Evolutionary conservation across 306 rosid species (phyloP), one percentile per base, ranked within the genome.

Genomic region (Medicago arabica): DNA sequence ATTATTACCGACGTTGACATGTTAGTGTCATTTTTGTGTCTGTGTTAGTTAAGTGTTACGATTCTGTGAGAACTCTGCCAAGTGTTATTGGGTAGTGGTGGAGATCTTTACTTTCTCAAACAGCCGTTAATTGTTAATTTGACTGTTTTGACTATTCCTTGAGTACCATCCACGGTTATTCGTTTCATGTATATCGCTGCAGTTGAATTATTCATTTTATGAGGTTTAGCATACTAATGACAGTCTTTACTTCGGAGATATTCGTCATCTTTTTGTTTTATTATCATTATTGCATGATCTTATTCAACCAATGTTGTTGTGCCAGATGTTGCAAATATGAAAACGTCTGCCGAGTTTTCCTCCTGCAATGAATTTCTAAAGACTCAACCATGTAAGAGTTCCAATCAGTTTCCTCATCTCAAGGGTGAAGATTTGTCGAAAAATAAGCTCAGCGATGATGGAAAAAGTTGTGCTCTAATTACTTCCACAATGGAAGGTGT

Each of bases 271-370:
- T 65, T 53, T 59, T 38, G 40, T n/a, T 31, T 28, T 81, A 65
- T 58, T 34, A 69, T 70, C 43, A 54, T 50, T 31, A 28, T 75
- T 83, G 57, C 59, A 40, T 21, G 47, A 59, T 79, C 51, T 86
- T 41, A 73, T 28, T 40, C 38, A 55, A 78, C 67, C 31, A 75
- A 38, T 77, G 72, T 71, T 59, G 60, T 74, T 75, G 38, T 85
- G 58, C 72, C 89, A 92, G 95, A 81, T 80, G 87, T 74, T 67
- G 89, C 75, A 66, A 80, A 44, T 71, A 58, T 77, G 49, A 83
- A 80, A 82, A 71, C 74, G 54, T 84, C 79, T 51, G 74, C 84
- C 6, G 91, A 82, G 71, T 78, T 84, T 61, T 61, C 69, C 65
- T 74, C 88, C 18, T 80, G 72, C 67, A 84, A 81, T 79, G 78